Evolutionary conservation across 2,329 filamentous ascomycete genomes (phyloP), one percentile per base, ranked within the genome.

Genomic region (Sporothrix humicola): DNA sequence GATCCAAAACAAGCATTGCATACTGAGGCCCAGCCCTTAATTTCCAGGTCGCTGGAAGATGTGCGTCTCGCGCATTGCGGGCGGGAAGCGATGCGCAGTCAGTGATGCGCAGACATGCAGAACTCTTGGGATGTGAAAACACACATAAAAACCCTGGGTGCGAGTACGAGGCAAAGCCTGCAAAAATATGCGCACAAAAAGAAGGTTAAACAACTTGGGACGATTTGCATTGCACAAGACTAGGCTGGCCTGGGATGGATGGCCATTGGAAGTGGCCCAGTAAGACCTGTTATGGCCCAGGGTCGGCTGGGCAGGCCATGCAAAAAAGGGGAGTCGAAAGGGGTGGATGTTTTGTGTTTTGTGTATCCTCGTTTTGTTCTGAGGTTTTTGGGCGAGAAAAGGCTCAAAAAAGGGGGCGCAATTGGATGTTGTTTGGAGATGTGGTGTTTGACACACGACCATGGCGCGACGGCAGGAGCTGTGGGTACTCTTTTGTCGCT

Each of bases 381-480:
- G 42, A 12, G 52, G 23, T 37, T 37, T 37, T 37, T 12, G 10
- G 46, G 4, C 4, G 52, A 56, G 20, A 26, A 23, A 8, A 56
- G n/a, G 46, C 17, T 46, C 17, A 44, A 46, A 20, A 65, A 66
- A 44, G 42, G 42, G n/a, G 61, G 61, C 42, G 42, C 61, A 66
- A 66, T 66, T 17, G 20, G 26, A 13, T 48, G 4, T 5, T 37
- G 31, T 37, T 37, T 37, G 31, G 31, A 37, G 31, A 37, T 61
- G 20, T 46, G 10, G 54, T 31, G 56, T 63, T 63, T 54, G 42
- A 65, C 71, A 58, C 31, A 68, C 71, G 71, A 72, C 71, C 42
- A 72, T 68, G 71, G 71, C 71, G 71, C 61, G 61, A 72, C 71
- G 46, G 37, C 46, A 46, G n/a, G 17, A 26, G 71, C 7, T 37